These are phyloP conservation scores for Zopfia rhizophila DNA, from an alignment of 2,329 filamentous ascomycete species.

Conservation along the genomic window DNA sequence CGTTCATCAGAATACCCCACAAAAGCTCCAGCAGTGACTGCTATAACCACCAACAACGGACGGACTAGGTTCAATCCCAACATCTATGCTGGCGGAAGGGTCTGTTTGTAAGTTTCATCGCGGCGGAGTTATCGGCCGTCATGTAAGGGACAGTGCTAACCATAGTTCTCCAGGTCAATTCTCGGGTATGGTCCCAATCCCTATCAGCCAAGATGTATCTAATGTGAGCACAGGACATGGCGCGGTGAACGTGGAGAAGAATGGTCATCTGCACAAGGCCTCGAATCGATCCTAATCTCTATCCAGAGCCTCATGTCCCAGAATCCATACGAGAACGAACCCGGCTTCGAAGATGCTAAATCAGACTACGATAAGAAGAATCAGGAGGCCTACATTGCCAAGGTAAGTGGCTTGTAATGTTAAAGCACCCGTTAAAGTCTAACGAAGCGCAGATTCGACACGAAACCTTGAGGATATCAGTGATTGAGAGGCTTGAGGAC, in stretches of 20 bases:
- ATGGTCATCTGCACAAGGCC: conserved; percentile 94
- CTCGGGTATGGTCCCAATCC: conserved; percentile 82
- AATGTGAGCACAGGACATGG: conserved; percentile 77
- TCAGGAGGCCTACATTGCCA: conserved; percentile 79
- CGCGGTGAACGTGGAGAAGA: conserved; percentile 88
- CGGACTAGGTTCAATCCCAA: conserved; percentile 95
- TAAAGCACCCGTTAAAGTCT: background rate
- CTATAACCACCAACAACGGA: conserved; percentile 88
- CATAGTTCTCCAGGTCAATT: conserved; percentile 72
- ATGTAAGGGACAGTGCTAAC: too few relatives aligned
- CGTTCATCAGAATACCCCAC: conserved; percentile 79
- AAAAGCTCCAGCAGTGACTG: conserved; percentile 68
- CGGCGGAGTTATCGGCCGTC: background rate
- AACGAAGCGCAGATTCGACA: conserved; percentile 77
- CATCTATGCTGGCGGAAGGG: conserved; percentile 90
- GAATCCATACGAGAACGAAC: conserved; percentile 96
- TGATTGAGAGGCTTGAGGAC: conserved; percentile 85
- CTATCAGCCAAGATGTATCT: conserved; percentile 18
- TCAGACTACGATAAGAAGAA: conserved; percentile 75
- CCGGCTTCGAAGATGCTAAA: conserved; percentile 84
- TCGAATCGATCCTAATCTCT: conserved; percentile 93
- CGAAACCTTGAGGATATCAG: conserved; percentile 85
- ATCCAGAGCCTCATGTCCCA: conserved; percentile 96
- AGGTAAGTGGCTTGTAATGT: conserved; percentile 64
- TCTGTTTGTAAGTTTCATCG: conserved; percentile 77